phyloP scores from a whole-genome alignment of 2,329 filamentous ascomycete genomes.

The Penicillium decumbens region DNA sequence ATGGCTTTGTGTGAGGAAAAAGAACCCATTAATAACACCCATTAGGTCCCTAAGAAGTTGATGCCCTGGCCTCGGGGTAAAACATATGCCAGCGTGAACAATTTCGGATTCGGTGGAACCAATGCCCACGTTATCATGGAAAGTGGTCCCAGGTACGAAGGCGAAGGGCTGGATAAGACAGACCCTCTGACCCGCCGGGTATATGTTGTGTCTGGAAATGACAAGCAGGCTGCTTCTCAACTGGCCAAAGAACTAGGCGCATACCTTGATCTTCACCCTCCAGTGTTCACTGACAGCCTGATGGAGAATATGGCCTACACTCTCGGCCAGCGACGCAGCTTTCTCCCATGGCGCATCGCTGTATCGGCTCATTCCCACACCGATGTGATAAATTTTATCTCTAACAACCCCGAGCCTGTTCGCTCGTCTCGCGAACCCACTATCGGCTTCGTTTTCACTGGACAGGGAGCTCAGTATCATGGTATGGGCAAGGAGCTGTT shows the following conservation, averaged over 20 bases:
- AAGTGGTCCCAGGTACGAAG: slow-evolving; percentile 17
- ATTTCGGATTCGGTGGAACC: slow-evolving; percentile 36
- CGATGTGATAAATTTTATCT: slow-evolving; percentile 12
- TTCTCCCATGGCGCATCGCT: slow-evolving; percentile 21
- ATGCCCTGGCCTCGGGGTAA: slow-evolving; percentile 26
- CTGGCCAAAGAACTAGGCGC: slow-evolving; percentile 11
- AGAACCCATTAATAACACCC: too few relatives aligned
- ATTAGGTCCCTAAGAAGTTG: slow-evolving; percentile 19
- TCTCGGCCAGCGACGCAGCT: slow-evolving; percentile 19
- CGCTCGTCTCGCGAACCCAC: slow-evolving; percentile 16
- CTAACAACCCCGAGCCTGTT: slow-evolving; percentile 12
- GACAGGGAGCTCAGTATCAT: slow-evolving; percentile 36
- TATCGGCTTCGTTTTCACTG: slow-evolving; percentile 36
- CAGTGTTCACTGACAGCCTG: slow-evolving; percentile 15
- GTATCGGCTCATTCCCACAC: slow-evolving; percentile 12
- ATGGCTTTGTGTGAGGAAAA: too few relatives aligned
- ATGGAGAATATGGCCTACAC: slow-evolving; percentile 23
- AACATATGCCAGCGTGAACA: slow-evolving; percentile 29
- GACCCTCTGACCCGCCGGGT: slow-evolving; percentile 14
- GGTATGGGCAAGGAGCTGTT: slow-evolving; percentile 33
- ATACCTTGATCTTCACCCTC: slow-evolving; percentile 18
- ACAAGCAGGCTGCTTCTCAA: slow-evolving; percentile 17
- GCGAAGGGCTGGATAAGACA: slow-evolving; percentile 11
- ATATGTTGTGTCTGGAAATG: slow-evolving; percentile 16
- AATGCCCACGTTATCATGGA: slow-evolving; percentile 33